Evolutionary conservation across 2,329 filamentous ascomycete species (phyloP).

Genomic region (Scedosporium apiospermum): DNA sequence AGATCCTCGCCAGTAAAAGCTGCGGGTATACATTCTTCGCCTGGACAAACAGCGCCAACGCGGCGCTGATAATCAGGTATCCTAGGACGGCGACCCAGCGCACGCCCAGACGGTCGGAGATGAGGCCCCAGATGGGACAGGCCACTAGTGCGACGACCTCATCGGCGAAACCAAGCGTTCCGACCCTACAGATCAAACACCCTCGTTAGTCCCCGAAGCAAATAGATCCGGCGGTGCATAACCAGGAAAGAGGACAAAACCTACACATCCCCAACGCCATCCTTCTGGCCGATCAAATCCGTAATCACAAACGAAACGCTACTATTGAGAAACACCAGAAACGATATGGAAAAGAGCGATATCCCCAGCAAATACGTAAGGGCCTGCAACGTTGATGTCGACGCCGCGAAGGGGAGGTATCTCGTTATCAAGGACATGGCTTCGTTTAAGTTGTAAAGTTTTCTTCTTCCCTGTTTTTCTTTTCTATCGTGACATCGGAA

Average conservation of each 20-base stretch:
- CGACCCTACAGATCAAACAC: conserved; percentile 36
- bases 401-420: conserved; percentile 47
- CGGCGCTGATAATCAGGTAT: conserved; percentile 70
- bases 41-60: conserved; percentile 75
- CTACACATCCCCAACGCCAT: conserved; percentile 60
- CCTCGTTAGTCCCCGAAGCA: not conserved
- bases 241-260: not conserved
- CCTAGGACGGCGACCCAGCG: conserved; percentile 64
- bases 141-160: conserved; percentile 74
- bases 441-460: not conserved
- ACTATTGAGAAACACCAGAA: conserved; percentile 83
- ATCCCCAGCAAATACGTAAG: conserved; percentile 71
- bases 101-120: conserved; percentile 70
- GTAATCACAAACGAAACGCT: conserved; percentile 78
- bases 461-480: not conserved
- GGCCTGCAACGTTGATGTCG: conserved; percentile 53
- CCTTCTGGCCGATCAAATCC: conserved; percentile 65
- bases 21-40: conserved; percentile 82
- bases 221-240: not conserved
- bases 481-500: not conserved
- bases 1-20: conserved; percentile 69
- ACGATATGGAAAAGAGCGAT: conserved; percentile 78
- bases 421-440: conserved; percentile 29
- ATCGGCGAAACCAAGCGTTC: conserved; percentile 76
- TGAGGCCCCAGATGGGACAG: conserved; percentile 69